A percentile compares a stretch with the other conserved stretches of the same genome.
These are phyloP conservation scores for Shiraia bambusicola DNA, from an alignment of 2,329 filamentous ascomycete genomes.

Conservation along the genomic window DNA sequence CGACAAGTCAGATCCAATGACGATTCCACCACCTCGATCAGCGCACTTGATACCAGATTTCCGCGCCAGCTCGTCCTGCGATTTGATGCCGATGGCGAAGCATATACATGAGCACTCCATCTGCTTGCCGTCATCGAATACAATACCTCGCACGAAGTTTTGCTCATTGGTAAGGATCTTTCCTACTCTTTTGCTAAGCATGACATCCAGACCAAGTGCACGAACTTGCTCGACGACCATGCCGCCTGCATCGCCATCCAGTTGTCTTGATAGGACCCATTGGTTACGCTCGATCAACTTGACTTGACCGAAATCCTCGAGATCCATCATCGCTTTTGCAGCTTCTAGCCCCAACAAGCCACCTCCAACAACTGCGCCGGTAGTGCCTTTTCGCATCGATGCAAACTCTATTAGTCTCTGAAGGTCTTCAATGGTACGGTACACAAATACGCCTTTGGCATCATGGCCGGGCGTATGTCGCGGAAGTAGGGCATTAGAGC, in stretches of 20 bases:
- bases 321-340: slow-evolving; percentile 87
- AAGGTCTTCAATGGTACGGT: slow-evolving; percentile 81
- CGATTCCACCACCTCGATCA: slow-evolving; percentile 72
- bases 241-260: slow-evolving; percentile 76
- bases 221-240: slow-evolving; percentile 82
- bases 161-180: slow-evolving; percentile 67
- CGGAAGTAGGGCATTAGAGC: slow-evolving; percentile 78
- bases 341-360: slow-evolving; percentile 85
- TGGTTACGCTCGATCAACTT: slow-evolving; percentile 78
- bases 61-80: slow-evolving; percentile 74
- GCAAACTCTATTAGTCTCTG: slow-evolving; percentile 75
- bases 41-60: slow-evolving; percentile 71
- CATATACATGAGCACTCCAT: slow-evolving; percentile 80
- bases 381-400: slow-evolving; percentile 63
- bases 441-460: slow-evolving; percentile 83
- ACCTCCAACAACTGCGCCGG: slow-evolving; percentile 78
- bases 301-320: slow-evolving; percentile 72
- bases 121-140: slow-evolving; percentile 77
- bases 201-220: slow-evolving; percentile 75
- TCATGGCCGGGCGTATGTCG: slow-evolving; percentile 73
- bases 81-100: slow-evolving; percentile 84
- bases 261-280: slow-evolving; percentile 80
- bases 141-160: slow-evolving; percentile 70
- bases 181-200: slow-evolving; percentile 74
- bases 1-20: slow-evolving; percentile 65